Base-by-base conservation (phyloP, 805 yeast species). In the Barnettozyma pratensis region DNA sequence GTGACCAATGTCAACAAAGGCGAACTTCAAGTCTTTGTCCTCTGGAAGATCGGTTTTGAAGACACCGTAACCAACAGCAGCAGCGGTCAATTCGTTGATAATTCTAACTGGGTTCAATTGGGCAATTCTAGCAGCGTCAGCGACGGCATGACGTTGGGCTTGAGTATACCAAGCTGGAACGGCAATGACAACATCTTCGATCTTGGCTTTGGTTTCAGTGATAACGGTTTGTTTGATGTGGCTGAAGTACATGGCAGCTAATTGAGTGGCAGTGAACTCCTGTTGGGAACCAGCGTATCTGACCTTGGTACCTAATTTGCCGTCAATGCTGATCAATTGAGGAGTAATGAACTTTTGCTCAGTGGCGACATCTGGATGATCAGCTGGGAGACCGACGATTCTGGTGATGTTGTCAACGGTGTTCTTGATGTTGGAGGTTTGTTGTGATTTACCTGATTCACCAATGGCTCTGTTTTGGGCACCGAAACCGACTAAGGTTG, bases 11-110 rank as follows among this genome's bases (percentile, higher is more conserved):
- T 94, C 99, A 52, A 94, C 83, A 63, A 94, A 87, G 44, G 96
- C 97, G 60, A 94, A 86, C 64, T 80, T 85, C 75, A 86, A 84
- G 65, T 91, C 85, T 70, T 85, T 86, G 62, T 88, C 96, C 71
- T 90, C 98, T 63, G 98, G 97, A 63, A 94, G 79, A 66, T 92
- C 97, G 57, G 87, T 80, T 81, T 94, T 91, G 85, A 94, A 94
- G 53, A 94, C 97, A 77, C 99, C 99, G 76, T 94, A 95, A 61
- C 97, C 95, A 57, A 94, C 96, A 63, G 97, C 98, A 53, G 99
- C 99, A 53, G 99, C 98, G 50, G 98, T 91, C 58, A 87, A 85
- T 70, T 94, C 99, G 71, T 94, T 94, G 61, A 94, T 96, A 56
- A 94, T 83, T 80, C 99, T 87, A 52, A 94, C 97, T 52, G 99